Conservation (phyloP, 140 eudicot species). For the Cichorium intybus region DNA sequence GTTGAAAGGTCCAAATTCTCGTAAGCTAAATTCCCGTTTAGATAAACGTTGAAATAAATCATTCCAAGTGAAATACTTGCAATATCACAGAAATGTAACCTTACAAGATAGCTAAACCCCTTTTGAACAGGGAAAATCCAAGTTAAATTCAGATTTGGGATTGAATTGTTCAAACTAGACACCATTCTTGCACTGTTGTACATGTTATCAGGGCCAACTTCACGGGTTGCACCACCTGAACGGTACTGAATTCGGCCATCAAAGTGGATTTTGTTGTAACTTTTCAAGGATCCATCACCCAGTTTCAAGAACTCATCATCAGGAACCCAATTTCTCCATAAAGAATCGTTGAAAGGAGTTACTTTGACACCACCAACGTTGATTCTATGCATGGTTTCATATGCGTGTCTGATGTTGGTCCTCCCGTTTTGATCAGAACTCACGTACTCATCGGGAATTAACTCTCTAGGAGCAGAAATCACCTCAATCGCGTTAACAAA, state of each 20-base stretch:
- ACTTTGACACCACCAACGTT: constrained; percentile 71
- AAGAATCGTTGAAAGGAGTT: constrained; percentile 91
- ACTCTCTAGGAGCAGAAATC: constrained; percentile 83
- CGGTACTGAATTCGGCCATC: constrained; percentile 72
- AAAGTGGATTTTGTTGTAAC: constrained; percentile 38
- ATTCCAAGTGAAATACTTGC: constrained; percentile 58
- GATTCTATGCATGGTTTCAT: constrained; percentile 50
- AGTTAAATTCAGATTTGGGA: constrained; percentile 48
- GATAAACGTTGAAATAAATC: constrained; percentile 75
- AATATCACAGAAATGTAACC: constrained; percentile 92
- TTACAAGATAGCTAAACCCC: constrained; percentile 65
- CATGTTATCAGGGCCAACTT: constrained; percentile 89
- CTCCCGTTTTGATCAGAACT: constrained; percentile 31
- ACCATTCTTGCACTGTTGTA: constrained; percentile 71
- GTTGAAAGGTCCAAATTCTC: constrained; percentile 67
- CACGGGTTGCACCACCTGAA: constrained; percentile 81
- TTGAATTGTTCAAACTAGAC: constrained; percentile 30
- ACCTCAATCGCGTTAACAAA: constrained; percentile 87
- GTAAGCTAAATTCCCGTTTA: constrained; percentile 71
- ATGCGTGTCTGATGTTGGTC: constrained; percentile 37
- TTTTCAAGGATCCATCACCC: constrained; percentile 23
- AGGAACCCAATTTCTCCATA: constrained; percentile 92
- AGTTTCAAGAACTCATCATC: constrained; percentile 59
- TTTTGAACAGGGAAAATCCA: constrained; percentile 63
- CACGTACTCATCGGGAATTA: constrained; percentile 52